Conservation (phyloP, 129 eudicot genomes). For the Logfia minima region DNA sequence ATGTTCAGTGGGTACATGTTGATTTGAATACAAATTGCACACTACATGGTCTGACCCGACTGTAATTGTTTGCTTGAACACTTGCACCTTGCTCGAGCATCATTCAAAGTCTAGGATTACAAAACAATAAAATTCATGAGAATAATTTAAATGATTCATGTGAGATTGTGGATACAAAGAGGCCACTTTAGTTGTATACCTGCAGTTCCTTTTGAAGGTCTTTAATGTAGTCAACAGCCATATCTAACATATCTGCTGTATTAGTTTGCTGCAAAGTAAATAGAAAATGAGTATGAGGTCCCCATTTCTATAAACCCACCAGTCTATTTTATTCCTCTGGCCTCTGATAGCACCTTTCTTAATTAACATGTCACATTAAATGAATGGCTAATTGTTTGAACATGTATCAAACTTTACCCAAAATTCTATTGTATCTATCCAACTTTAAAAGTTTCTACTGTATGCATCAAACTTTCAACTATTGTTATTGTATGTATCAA, state of each 20-base stretch:
- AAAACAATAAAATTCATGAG: constrained; percentile 21
- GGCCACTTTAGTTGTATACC: constrained; percentile 36
- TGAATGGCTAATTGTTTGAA: neutral
- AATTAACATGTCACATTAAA: neutral
- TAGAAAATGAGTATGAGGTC: constrained; percentile 18
- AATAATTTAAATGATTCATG: constrained; percentile 12
- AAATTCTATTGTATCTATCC: neutral
- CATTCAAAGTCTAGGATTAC: constrained; percentile 49
- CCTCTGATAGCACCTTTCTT: neutral
- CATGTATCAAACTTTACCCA: neutral
- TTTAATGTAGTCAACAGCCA: constrained; percentile 92
- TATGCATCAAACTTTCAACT: neutral
- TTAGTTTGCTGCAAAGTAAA: constrained; percentile 72
- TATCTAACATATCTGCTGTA: constrained; percentile 92
- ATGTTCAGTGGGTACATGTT: neutral
- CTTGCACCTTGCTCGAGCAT: constrained; percentile 61
- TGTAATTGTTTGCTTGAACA: constrained; percentile 45
- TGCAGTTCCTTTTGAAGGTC: constrained; percentile 83
- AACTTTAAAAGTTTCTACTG: too few species aligned
- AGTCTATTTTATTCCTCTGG: neutral
- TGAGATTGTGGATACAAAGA: neutral
- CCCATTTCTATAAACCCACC: neutral
- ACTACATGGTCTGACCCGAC: constrained; percentile 23
- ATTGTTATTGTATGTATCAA: too few species aligned
- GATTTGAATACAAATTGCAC: neutral